Evolutionary conservation across 2,329 filamentous ascomycete species (phyloP).

Genomic region (Thielaviopsis musarum): DNA sequence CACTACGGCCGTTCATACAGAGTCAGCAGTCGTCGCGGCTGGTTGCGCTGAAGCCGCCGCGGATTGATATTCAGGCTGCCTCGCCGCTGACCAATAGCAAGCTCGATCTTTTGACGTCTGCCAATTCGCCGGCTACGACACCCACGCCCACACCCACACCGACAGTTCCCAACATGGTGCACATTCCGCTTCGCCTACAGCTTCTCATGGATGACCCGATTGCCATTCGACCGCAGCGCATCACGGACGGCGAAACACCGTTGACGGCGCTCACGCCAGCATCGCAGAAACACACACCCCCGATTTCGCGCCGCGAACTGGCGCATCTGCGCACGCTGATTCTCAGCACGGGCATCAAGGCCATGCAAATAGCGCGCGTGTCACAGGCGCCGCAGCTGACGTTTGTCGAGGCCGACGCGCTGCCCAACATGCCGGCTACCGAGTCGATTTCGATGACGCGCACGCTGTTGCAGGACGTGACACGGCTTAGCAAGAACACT

Average conservation of each 20-base stretch:
- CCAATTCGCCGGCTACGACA: neutral
- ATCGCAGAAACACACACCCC: conserved; percentile 13
- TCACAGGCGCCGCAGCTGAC: conserved; percentile 33
- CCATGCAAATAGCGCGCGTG: conserved; percentile 57
- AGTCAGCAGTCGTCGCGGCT: conserved; percentile 28
- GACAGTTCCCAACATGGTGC: neutral
- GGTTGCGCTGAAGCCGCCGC: conserved; percentile 31
- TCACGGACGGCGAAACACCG: neutral
- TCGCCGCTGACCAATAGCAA: conserved; percentile 17
- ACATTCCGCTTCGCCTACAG: neutral
- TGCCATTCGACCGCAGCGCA: conserved; percentile 13
- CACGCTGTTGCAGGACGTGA: conserved; percentile 27
- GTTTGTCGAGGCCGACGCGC: conserved; percentile 16
- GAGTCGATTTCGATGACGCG: neutral
- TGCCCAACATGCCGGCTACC: conserved; percentile 1
- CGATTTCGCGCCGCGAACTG: conserved; percentile 53
- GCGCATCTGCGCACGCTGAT: conserved; percentile 63
- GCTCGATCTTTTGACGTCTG: neutral
- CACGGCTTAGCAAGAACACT: conserved; percentile 22
- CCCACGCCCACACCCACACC: conserved; percentile 8
- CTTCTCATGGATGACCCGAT: conserved; percentile 12
- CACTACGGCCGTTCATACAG: conserved; percentile 17
- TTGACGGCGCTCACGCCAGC: conserved; percentile 12
- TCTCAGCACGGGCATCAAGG: conserved; percentile 76
- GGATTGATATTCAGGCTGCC: conserved; percentile 28